Evolutionary conservation across 352 stramenopile species (phyloP), one percentile per base, ranked within the genome.

Genomic region (Pythium brachiatum): DNA sequence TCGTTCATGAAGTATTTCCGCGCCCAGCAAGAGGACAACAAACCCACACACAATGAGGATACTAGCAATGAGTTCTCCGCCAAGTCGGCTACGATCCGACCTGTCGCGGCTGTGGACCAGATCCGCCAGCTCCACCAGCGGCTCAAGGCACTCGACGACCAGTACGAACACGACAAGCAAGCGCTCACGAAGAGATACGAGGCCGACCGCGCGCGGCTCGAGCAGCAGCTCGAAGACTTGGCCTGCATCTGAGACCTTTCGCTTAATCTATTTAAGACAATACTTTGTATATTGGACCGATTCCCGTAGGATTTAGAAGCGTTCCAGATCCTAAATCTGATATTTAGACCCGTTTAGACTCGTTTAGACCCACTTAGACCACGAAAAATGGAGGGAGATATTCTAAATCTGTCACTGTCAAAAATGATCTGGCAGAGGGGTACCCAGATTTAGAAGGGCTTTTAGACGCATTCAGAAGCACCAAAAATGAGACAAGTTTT

Each of bases 1-100:
- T 89, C 84, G 20, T 93, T 93, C 67, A 93, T 93, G 80, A 91
- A 89, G 53, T 93, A 90, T 67, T 90, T 93, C 64, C 74, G 81
- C 27, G 55, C 51, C 12, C 66, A 81, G 43, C 74, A 81, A 44
- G 58, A 70, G 18, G 21, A 72, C 31, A 57, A 64, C 26, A 26
- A 63, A 53, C 2, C 57, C 43, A 41, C 60, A 12, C 27, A 62
- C 46, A 21, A 53, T 18, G 23, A 64, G 25, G 41, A 58, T 20
- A n/a, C 50, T 23, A n/a, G n/a, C n/a, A n/a, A n/a, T n/a, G 36
- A 11, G 12, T 29, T 52, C 25, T 27, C 16, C 44, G 69, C n/a
- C 20, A 71, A 68, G 57, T 54, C 54, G 6, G 52, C 62, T 12
- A 72, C 60, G 16, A 66, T 66, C 34, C 64, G 64, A 36, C 64